Base-by-base conservation (phyloP, 208 protist genomes). In the Endotrypanum monterogeii region DNA sequence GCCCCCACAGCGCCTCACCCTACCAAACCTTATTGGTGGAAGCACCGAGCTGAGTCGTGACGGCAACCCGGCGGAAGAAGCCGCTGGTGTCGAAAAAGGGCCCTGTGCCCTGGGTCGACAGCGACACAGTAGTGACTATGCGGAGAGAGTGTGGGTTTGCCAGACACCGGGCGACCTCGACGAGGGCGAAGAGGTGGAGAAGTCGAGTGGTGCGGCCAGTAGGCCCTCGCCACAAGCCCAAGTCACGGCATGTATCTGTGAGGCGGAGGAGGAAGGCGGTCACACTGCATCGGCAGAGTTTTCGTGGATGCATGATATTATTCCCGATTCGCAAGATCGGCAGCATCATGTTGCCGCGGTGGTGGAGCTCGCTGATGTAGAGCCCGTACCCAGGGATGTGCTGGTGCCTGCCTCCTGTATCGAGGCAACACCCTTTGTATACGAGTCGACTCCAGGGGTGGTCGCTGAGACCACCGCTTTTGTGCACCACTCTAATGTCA, bases 11-110 rank as follows among this genome's bases (percentile, higher is more conserved):
- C 46, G 4, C 7, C 9, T 23, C 16, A 23, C 14, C 9, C 14
- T 68, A 39, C 63, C 63, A 28, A 54, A 39, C 50, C 18, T 71
- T 32, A 48, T 71, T 9, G 67, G 67, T 41, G 67, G 67, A 52
- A 71, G 67, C 30, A 61, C 67, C 18, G 52, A 58, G 20, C 32
- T 58, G 52, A 71, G 67, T 44, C n/a, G 46, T 32, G 46, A 39
- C 52, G 37, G 35, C 63, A 54, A 25, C 44, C 28, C n/a, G 25
- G 44, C 25, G 14, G 63, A 20, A 37, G n/a, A 35, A 28, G 28
- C 44, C 11, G 44, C 32, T 32, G 28, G 28, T 16, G 44, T 25
- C 14, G n/a, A 14, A 20, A 54, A 65, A 23, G 60, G 46, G 37
- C 20, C 25, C 14, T 18, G 37, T 54, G 46, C 7, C 18, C 12